Evolutionary conservation across 495 filamentous ascomycete species (phyloP).

Genomic region (Apiosordaria backusii): DNA sequence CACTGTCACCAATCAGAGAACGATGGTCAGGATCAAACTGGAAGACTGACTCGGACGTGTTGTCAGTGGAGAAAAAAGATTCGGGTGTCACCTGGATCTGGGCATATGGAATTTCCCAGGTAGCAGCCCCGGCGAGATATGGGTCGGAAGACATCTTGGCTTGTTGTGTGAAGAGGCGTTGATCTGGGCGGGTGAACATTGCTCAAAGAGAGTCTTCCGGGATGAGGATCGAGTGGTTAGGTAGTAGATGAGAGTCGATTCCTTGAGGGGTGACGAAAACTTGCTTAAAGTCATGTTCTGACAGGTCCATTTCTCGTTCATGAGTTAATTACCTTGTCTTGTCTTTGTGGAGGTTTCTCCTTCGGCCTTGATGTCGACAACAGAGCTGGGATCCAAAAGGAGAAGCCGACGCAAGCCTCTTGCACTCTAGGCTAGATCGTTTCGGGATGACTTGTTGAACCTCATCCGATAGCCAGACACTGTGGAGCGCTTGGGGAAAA

Average conservation of each 20-base stretch:
- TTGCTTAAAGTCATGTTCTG: too few species aligned
- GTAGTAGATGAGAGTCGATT: background rate
- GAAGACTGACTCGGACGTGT: slow-evolving; percentile 23
- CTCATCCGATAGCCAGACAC: background rate
- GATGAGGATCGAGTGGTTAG: background rate
- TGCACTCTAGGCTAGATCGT: background rate
- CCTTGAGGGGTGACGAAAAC: too few species aligned
- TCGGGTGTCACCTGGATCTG: slow-evolving; percentile 6
- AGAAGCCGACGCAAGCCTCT: background rate
- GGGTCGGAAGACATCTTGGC: background rate
- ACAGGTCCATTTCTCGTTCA: too few species aligned
- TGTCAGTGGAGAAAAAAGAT: slow-evolving; percentile 10
- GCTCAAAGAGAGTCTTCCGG: too few species aligned
- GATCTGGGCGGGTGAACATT: too few species aligned
- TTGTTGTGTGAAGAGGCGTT: background rate
- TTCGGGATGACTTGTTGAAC: background rate
- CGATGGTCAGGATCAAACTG: slow-evolving; percentile 31
- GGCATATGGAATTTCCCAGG: background rate
- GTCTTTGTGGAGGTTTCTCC: too few species aligned
- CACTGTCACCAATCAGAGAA: slow-evolving; percentile 22
- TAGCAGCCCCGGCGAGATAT: background rate
- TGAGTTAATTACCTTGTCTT: too few species aligned
- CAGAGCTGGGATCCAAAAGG: background rate
- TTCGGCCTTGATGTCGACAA: too few species aligned
- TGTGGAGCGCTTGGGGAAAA: background rate